phyloP scores from a whole-genome alignment of 345 rosid species.

The Cardamine chenopodiifolia region DNA sequence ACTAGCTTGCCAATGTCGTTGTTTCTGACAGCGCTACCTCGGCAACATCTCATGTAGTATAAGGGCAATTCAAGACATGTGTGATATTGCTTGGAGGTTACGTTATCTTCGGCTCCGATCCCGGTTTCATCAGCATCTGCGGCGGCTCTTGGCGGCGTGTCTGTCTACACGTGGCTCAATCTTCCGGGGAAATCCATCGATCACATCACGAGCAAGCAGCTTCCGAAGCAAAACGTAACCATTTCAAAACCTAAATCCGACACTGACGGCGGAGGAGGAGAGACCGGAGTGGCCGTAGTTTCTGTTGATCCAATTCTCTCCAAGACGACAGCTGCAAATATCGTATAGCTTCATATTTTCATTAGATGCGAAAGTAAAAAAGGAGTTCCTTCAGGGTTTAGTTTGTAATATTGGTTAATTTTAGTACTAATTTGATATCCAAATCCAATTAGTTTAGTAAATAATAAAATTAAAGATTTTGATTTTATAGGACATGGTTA shows the following conservation, averaged over 20 bases:
- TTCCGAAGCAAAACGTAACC: slow-evolving; percentile 46
- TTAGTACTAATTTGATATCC: neutral
- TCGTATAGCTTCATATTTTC: slow-evolving; percentile 27
- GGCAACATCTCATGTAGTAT: slow-evolving; percentile 88
- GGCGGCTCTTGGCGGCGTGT: slow-evolving; percentile 78
- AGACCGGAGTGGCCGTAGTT: slow-evolving; percentile 24
- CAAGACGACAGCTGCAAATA: slow-evolving; percentile 38
- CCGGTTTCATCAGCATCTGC: slow-evolving; percentile 74
- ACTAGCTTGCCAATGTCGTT: neutral
- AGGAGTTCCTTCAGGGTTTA: neutral
- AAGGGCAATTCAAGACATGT: slow-evolving; percentile 96
- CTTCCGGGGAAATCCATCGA: slow-evolving; percentile 48
- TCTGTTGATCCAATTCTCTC: slow-evolving; percentile 28
- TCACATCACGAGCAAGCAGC: slow-evolving; percentile 46
- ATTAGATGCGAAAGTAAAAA: slow-evolving; percentile 6
- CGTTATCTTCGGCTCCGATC: slow-evolving; percentile 69
- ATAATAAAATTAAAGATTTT: slow-evolving; percentile 16
- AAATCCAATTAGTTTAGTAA: slow-evolving; percentile 15
- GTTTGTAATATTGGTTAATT: slow-evolving; percentile 13
- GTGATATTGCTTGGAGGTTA: slow-evolving; percentile 84
- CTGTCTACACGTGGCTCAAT: slow-evolving; percentile 69
- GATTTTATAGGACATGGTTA: neutral
- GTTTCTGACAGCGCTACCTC: slow-evolving; percentile 74
- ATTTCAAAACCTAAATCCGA: slow-evolving; percentile 49
- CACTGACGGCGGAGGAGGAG: slow-evolving; percentile 34